Conservation (phyloP, 495 filamentous ascomycete genomes). For the Xylaria flabelliformis region DNA sequence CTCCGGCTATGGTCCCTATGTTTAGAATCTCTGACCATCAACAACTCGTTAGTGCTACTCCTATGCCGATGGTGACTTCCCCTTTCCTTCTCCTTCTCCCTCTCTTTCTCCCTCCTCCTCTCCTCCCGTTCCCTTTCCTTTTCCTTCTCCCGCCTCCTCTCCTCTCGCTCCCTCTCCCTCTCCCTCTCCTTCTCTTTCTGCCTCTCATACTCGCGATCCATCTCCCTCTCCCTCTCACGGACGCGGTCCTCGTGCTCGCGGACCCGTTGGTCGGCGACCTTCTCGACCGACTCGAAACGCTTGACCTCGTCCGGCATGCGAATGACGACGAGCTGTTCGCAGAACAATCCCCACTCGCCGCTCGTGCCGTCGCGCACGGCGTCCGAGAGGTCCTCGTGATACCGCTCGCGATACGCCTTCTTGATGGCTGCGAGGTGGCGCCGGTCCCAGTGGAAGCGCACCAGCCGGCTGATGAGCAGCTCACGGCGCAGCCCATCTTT, state of each 20-base stretch:
- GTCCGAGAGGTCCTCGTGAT: conserved; percentile 71
- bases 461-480: conserved; percentile 78
- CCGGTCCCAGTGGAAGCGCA: conserved; percentile 85
- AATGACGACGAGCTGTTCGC: conserved; percentile 57
- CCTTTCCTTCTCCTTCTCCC: conserved; percentile 31
- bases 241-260: conserved; percentile 34
- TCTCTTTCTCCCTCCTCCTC: conserved; percentile 18
- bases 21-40: conserved; percentile 38
- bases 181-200: conserved; percentile 32
- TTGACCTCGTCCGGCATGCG: conserved; percentile 61
- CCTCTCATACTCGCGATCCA: conserved; percentile 33
- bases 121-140: conserved; percentile 26
- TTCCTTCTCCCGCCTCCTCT: conserved; percentile 29
- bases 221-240: conserved; percentile 41
- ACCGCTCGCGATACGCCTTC: conserved; percentile 71
- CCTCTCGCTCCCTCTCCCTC: conserved; percentile 27
- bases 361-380: conserved; percentile 59
- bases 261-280: conserved; percentile 30
- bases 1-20: conserved; percentile 46
- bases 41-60: conserved; percentile 31
- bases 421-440: conserved; percentile 76
- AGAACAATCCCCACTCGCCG: conserved; percentile 61
- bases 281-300: conserved; percentile 49
- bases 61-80: conserved; percentile 23
- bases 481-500: conserved; percentile 77